phyloP scores from a whole-genome alignment of 306 rosid species.

The Morella rubra region DNA sequence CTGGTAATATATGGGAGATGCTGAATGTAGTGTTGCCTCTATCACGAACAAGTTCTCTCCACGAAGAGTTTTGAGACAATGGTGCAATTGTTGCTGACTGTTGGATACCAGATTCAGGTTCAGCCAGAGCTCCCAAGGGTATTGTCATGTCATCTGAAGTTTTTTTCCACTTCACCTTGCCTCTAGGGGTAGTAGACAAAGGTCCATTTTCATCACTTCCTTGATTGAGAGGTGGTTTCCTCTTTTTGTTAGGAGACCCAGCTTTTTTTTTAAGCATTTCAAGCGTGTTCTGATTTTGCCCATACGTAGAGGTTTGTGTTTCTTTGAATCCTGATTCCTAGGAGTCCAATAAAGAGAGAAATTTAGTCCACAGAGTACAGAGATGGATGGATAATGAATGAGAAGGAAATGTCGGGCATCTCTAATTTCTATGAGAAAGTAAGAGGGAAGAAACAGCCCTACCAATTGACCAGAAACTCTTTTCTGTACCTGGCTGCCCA shows the following conservation, averaged over 20 bases:
- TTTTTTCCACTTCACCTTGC: conserved; percentile 25
- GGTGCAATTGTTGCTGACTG: conserved; percentile 37
- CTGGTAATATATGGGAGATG: conserved; percentile 45
- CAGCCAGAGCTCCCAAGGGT: conserved; percentile 27
- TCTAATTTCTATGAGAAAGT: not conserved
- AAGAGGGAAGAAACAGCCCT: conserved; percentile 1
- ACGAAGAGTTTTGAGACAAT: conserved; percentile 76
- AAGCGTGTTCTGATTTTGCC: conserved; percentile 23
- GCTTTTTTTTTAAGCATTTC: conserved; percentile 30
- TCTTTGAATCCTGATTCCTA: conserved; percentile 44
- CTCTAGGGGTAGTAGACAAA: conserved; percentile 29
- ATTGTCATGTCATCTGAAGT: conserved; percentile 27
- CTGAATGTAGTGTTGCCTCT: conserved; percentile 46
- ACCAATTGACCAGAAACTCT: conserved; percentile 33
- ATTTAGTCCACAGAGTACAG: conserved; percentile 8
- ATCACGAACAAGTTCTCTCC: conserved; percentile 66
- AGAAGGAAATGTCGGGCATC: no score
- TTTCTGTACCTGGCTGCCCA: conserved; percentile 35
- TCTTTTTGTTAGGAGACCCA: conserved; percentile 44
- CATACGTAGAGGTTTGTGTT: conserved; percentile 29
- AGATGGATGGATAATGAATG: not conserved
- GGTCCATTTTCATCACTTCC: conserved; percentile 28
- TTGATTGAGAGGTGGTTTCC: conserved; percentile 31
- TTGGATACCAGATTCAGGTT: conserved; percentile 33
- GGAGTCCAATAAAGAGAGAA: conserved; percentile 26